Percentiles rank a stretch among this genome's conserved stretches.
Evolutionary conservation across 139 green algal species (phyloP).

Genomic region (Closterium sp.): DNA sequence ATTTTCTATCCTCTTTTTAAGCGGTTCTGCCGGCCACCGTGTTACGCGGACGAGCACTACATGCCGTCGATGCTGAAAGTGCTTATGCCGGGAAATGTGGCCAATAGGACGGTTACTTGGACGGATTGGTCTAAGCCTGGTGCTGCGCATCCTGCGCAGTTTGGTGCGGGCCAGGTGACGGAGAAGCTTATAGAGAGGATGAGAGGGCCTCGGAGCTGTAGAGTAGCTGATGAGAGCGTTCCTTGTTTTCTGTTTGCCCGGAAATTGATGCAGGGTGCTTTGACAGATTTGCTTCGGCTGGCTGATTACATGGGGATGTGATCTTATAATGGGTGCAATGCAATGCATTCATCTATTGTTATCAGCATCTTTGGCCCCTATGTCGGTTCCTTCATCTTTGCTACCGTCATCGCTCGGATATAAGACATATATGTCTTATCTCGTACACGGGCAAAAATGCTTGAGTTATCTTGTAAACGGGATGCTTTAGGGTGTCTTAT

Average conservation of each 20-base stretch:
- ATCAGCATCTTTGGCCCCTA: no score
- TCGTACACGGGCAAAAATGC: no score
- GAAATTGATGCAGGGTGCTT: neutral
- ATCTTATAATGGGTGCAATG: neutral
- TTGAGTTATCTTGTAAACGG: no score
- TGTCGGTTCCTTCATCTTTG: neutral
- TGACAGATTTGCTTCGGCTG: neutral
- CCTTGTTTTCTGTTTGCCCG: constrained; percentile 29
- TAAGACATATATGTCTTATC: no score
- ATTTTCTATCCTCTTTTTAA: constrained; percentile 27
- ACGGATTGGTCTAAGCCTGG: constrained; percentile 9
- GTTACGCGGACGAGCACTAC: constrained; percentile 46
- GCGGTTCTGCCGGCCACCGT: constrained; percentile 23
- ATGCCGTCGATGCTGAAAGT: constrained; percentile 24
- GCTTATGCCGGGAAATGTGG: neutral
- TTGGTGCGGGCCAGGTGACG: constrained; percentile 50
- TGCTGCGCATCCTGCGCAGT: constrained; percentile 5
- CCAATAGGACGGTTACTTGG: constrained; percentile 24
- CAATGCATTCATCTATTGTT: neutral
- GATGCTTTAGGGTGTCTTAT: no score
- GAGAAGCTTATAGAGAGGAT: neutral
- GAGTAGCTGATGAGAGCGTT: neutral
- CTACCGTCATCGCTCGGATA: no score
- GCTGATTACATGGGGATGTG: neutral
- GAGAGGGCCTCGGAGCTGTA: neutral